These are phyloP conservation scores for Acer negundo DNA, from an alignment of 345 rosid species.

Conservation along the genomic window DNA sequence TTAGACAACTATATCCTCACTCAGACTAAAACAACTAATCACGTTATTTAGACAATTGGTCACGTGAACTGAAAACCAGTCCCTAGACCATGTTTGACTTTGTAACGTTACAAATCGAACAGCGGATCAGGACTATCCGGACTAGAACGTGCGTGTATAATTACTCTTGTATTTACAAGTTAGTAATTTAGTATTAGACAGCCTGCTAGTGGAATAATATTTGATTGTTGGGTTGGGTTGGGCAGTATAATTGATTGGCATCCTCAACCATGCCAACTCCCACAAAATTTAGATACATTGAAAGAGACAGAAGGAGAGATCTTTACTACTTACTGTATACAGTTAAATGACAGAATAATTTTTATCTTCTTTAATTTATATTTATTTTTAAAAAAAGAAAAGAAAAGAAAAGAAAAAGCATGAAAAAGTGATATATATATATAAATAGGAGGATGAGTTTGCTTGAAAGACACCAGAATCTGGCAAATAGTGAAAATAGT, in stretches of 20 bases:
- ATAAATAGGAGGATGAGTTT: slow-evolving; percentile 6
- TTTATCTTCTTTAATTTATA: background rate
- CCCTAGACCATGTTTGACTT: no score
- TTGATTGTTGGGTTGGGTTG: background rate
- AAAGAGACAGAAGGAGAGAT: background rate
- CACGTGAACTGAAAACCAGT: no score
- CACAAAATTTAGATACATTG: slow-evolving; percentile 13
- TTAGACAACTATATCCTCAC: no score
- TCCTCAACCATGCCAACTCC: slow-evolving; percentile 10
- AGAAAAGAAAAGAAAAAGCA: background rate
- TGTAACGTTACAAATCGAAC: no score
- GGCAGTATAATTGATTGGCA: background rate
- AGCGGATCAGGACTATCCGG: no score
- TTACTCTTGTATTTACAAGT: background rate
- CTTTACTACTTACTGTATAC: background rate
- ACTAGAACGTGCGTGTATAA: no score
- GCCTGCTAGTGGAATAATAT: no score
- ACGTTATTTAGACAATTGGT: no score
- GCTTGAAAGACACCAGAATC: slow-evolving; percentile 38
- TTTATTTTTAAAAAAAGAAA: background rate
- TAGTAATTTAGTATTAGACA: no score
- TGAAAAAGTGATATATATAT: background rate
- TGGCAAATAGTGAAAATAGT: slow-evolving; percentile 11
- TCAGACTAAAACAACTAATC: no score
- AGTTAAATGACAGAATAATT: background rate